phyloP scores from a whole-genome alignment of 176 grass and related monocot species.

The Poa annua region DNA sequence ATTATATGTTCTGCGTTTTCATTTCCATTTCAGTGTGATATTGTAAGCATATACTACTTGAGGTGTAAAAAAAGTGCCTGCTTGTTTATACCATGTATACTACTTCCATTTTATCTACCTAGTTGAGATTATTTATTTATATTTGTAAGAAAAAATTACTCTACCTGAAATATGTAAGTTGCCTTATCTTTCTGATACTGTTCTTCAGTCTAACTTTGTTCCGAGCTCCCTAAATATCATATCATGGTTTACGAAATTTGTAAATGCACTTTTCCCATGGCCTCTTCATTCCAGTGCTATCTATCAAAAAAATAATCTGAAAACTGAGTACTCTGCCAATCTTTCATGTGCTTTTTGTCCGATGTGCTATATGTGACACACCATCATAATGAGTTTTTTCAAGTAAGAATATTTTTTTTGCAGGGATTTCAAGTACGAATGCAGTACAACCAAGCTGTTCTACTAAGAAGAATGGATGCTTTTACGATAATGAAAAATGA shows the following conservation, averaged over 20 bases:
- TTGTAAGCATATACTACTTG: constrained; percentile 43
- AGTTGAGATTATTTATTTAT: constrained; percentile 14
- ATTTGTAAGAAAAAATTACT: neutral
- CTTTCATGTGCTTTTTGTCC: neutral
- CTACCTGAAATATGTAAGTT: neutral
- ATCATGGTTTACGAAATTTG: neutral
- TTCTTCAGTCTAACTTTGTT: neutral
- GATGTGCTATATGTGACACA: neutral
- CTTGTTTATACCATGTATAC: constrained; percentile 47
- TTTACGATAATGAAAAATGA: neutral
- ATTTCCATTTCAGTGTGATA: constrained; percentile 26
- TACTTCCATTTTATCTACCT: neutral
- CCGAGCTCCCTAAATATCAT: neutral
- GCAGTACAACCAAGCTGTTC: neutral
- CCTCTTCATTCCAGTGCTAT: neutral
- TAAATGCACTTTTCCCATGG: neutral
- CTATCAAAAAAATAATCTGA: neutral
- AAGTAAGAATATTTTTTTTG: neutral
- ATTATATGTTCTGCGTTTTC: constrained; percentile 29
- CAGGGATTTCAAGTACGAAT: neutral
- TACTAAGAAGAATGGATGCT: too few species aligned
- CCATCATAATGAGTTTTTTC: neutral
- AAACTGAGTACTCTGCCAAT: neutral
- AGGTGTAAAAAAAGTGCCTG: constrained; percentile 28
- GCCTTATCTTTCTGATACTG: neutral